Evolutionary conservation across 768 basidiomycete genomes (phyloP), one percentile per base, ranked within the genome.

Genomic region (Aureoboletus auriporus): DNA sequence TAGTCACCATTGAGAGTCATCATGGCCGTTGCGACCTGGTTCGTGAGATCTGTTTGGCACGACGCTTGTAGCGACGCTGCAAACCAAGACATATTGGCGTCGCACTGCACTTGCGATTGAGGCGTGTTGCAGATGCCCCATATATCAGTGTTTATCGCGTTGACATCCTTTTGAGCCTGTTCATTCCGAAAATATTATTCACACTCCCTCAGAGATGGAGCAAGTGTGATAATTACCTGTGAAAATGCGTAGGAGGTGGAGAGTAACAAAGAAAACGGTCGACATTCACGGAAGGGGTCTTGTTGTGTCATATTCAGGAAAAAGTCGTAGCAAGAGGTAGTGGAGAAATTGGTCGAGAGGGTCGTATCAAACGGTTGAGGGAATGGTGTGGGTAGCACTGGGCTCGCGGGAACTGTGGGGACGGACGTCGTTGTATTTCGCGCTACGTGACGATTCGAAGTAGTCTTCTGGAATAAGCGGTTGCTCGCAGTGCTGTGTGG

Each of bases 41-140:
- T 66, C 23, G 59, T 60, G 17, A 91, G 60, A 56, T 93, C 91
- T 14, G 63, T 53, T 23, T 69, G 65, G 58, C 90, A 93, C 1
- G 72, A 67, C 1, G 62, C 58, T 54, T 74, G 64, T 13, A 90
- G 63, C 29, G 67, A 55, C 1, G 65, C 59, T 2, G 78, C 76
- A 61, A 84, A 87, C 74, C 77, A 79, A 6, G 58, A 72, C 82
- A 93, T 89, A 54, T 85, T 86, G 27, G 68, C 54, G n/a, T 67
- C 55, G 56, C 90, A 93, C 51, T 83, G 75, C 20, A 66, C 71
- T 12, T 68, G 61, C 3, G 63, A 59, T 1, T 66, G 58, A 13
- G 62, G 67, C 6, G 87, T 86, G 56, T 89, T 84, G 65, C 91
- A 93, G 0, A 85, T 89, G 3, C 86, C 87, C 83, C 87, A 89